These are phyloP conservation scores for Boeremia lycopersici DNA, from an alignment of 2,329 filamentous ascomycete species.

Conservation along the genomic window DNA sequence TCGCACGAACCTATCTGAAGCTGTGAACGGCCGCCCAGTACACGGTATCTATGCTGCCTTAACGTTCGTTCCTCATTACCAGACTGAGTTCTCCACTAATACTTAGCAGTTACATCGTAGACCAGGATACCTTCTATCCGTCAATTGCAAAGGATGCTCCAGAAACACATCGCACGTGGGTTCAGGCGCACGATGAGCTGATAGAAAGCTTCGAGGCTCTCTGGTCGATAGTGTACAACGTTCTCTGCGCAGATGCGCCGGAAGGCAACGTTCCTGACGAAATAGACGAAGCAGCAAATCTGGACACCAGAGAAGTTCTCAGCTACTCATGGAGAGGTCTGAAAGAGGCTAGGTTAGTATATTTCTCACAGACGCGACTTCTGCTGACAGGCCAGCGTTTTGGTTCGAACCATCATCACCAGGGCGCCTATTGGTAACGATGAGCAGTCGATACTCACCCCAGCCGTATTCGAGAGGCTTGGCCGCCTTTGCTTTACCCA, in stretches of 20 bases:
- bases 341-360: constrained; percentile 82
- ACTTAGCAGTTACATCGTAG: constrained; percentile 54
- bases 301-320: constrained; percentile 84
- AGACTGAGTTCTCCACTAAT: background rate
- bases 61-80: constrained; percentile 22
- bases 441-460: constrained; percentile 26
- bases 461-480: constrained; percentile 66
- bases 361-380: background rate
- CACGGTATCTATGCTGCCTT: constrained; percentile 52
- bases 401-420: constrained; percentile 60
- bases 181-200: constrained; percentile 60
- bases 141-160: constrained; percentile 15
- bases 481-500: constrained; percentile 81
- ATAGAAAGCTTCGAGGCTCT: constrained; percentile 68
- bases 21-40: constrained; percentile 56
- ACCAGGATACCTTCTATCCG: constrained; percentile 47
- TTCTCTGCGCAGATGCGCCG: constrained; percentile 92
- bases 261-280: constrained; percentile 85
- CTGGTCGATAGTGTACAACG: constrained; percentile 75
- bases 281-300: constrained; percentile 70
- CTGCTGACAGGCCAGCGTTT: constrained; percentile 59
- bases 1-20: constrained; percentile 67
- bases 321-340: constrained; percentile 95
- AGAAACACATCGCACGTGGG: constrained; percentile 35
- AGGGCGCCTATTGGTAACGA: constrained; percentile 44